Evolutionary conservation across 1,284 basidiomycete species (phyloP), one percentile per base, ranked within the genome.

Genomic region (Rhizopogon hawkerae): DNA sequence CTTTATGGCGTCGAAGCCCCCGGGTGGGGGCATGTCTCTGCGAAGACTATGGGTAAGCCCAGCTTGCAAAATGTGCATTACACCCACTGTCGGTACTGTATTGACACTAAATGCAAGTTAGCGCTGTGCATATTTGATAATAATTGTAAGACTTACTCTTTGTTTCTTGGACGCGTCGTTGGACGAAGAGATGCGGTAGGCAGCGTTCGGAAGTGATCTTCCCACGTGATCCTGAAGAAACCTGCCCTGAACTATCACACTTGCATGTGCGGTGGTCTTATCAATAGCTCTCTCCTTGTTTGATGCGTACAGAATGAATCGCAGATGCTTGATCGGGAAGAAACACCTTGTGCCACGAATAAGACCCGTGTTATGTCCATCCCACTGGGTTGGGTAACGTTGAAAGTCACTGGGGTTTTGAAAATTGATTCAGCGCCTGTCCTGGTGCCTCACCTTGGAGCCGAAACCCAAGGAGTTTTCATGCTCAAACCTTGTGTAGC

Each of bases 11-110:
- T 90, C 91, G 72, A 96, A 98, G 4, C 95, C 95, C 56, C 92
- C 94, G 42, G 83, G 62, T 39, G 95, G 94, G 60, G 94, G 94
- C 82, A 98, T 89, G 67, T 98, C 95, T 72, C 95, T 98, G 65
- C 57, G 57, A 54, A 49, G 39, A 48, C 51, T 51, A 56, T 46
- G 36, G 23, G 9, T 41, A 13, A 18, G 34, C 47, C 66, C 52
- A 60, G 18, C 49, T 36, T 36, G 41, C 35, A 9, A 42, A 9
- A 11, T 10, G 36, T 35, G 26, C 6, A 13, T 37, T 35, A 38
- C 13, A 69, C 81, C 54, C 62, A 86, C 83, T 86, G 83, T 73
- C 78, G 72, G 65, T 77, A 85, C 35, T 74, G 75, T 44, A 73
- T 64, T 51, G 82, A 77, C 83, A 86, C 83, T 85, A 31, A 42